phyloP scores from a whole-genome alignment of 352 stramenopile genomes.

The Globisporangium sylvaticum region DNA sequence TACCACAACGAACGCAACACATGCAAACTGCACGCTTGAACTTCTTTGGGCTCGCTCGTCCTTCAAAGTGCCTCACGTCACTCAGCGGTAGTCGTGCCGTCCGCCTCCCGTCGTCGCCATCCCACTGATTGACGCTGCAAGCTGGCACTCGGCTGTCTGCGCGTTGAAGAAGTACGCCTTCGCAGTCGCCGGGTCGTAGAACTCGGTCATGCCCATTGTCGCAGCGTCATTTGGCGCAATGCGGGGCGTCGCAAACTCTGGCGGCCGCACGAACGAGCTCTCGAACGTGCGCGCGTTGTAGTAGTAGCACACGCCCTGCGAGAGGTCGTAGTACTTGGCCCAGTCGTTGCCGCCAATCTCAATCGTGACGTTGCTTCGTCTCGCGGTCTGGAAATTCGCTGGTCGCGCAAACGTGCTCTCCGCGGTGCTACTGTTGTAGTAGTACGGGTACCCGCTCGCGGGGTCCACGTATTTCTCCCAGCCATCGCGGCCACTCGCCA shows the following conservation, averaged over 20 bases:
- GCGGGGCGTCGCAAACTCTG: conserved; percentile 40
- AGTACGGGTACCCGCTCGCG: conserved; percentile 54
- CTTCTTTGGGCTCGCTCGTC: too few species aligned
- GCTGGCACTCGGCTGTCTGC: conserved; percentile 48
- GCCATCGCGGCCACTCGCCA: conserved; percentile 16
- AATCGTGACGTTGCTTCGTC: conserved; percentile 9
- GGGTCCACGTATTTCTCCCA: conserved; percentile 56
- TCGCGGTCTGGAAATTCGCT: conserved; percentile 20
- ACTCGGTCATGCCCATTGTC: conserved; percentile 18
- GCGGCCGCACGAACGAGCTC: conserved; percentile 36
- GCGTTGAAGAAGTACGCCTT: conserved; percentile 46
- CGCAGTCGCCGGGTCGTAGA: conserved; percentile 36
- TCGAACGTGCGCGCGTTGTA: conserved; percentile 52
- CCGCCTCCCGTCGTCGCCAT: neutral
- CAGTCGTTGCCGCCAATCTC: conserved; percentile 17
- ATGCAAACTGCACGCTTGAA: too few species aligned
- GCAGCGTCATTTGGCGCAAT: conserved; percentile 16
- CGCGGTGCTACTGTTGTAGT: conserved; percentile 71
- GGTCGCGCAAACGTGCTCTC: conserved; percentile 59
- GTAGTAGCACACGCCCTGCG: conserved; percentile 58
- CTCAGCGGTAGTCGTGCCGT: conserved; percentile 14
- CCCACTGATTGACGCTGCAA: conserved; percentile 11
- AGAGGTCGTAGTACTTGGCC: conserved; percentile 59
- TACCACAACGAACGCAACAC: too few species aligned
- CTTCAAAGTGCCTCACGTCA: neutral